A percentile compares a stretch with the other conserved stretches of the same genome.
Evolutionary conservation across 2,329 filamentous ascomycete genomes (phyloP).

Genomic region (Fusarium albosuccineum): DNA sequence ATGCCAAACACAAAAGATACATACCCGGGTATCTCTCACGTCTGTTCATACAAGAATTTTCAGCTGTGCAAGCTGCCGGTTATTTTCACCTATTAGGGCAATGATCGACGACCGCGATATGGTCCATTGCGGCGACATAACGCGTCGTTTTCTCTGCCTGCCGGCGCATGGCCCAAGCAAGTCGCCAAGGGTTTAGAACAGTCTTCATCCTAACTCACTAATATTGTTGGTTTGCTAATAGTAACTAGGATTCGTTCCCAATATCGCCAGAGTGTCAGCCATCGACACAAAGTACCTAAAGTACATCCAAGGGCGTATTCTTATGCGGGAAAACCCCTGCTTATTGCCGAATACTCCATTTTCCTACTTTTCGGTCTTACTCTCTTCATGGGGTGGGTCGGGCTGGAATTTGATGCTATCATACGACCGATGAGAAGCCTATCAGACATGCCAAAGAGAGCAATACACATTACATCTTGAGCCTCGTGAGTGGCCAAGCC

Average conservation of each 20-base stretch:
- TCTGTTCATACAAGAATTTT: too few species aligned
- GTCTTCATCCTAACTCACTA: too few species aligned
- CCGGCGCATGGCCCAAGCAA: neutral
- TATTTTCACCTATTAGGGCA: too few species aligned
- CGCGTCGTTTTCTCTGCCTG: neutral
- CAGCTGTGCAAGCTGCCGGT: too few species aligned
- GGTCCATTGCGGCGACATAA: neutral
- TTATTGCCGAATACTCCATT: neutral
- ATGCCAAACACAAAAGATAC: too few species aligned
- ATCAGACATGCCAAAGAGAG: neutral
- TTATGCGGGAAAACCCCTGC: neutral
- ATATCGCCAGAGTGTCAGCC: neutral
- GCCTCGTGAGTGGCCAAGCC: neutral
- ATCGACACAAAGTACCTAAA: neutral
- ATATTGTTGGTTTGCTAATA: neutral
- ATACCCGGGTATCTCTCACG: too few species aligned
- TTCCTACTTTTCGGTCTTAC: neutral
- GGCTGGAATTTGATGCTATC: neutral
- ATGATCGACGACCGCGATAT: neutral
- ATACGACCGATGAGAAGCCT: neutral
- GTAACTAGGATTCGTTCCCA: neutral
- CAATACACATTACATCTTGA: neutral
- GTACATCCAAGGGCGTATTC: neutral
- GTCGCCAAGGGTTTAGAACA: neutral
- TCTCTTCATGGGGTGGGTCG: neutral